Conservation (phyloP, 2,329 filamentous ascomycete genomes). For the Aspergillus ochraceus region DNA sequence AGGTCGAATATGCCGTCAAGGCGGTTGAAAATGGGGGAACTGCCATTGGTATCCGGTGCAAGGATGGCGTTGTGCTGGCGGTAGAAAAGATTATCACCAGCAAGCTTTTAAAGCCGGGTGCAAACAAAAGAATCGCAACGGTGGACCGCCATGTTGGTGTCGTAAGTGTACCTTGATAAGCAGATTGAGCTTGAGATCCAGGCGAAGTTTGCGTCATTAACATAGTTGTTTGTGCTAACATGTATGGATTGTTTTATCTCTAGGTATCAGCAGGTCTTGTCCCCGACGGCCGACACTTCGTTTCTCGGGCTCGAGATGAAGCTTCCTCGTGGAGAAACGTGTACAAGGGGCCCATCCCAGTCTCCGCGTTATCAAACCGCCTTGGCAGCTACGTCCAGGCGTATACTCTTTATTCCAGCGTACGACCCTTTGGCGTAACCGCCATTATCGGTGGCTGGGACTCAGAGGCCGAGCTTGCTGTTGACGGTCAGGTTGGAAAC, state of each 20-base stretch:
- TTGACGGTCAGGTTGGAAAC: conserved; percentile 85
- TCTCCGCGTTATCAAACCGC: conserved; percentile 81
- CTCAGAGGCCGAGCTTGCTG: conserved; percentile 77
- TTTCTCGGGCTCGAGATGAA: conserved; percentile 91
- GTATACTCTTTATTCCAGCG: conserved; percentile 95
- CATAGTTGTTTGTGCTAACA: conserved; percentile 6
- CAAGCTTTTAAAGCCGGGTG: conserved; percentile 90
- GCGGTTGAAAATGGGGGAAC: conserved; percentile 98
- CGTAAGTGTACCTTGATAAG: conserved; percentile 57
- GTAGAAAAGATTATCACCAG: conserved; percentile 95
- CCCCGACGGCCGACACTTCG: conserved; percentile 92
- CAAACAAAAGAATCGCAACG: conserved; percentile 96
- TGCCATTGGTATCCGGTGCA: conserved; percentile 92
- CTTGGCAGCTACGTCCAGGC: conserved; percentile 96
- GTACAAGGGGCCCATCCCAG: conserved; percentile 93
- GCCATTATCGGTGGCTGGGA: conserved; percentile 94
- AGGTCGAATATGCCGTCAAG: conserved; percentile 95
- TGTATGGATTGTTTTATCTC: neutral
- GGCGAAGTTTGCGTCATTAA: neutral
- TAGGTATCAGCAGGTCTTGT: conserved; percentile 92
- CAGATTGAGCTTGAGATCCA: neutral
- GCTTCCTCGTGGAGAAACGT: conserved; percentile 84
- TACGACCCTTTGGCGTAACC: conserved; percentile 94
- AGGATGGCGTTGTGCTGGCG: conserved; percentile 93
- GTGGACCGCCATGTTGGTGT: conserved; percentile 91